These are phyloP conservation scores for Annulohypoxylon bovei DNA, from an alignment of 495 filamentous ascomycete species.

Conservation along the genomic window DNA sequence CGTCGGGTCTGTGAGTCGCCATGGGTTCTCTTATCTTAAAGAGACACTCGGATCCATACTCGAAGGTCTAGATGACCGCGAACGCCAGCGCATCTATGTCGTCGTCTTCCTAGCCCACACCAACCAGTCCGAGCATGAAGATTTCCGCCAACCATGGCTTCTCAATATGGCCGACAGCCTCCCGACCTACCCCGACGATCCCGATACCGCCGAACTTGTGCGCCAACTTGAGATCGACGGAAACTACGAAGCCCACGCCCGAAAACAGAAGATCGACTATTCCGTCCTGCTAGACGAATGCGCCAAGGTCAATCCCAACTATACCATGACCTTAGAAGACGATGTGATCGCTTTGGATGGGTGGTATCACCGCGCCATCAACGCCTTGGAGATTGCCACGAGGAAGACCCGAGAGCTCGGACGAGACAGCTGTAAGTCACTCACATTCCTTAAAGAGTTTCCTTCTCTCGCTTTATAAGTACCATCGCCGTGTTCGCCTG, in stretches of 20 bases:
- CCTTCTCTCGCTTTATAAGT: neutral
- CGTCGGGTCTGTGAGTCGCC: constrained; percentile 32
- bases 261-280: constrained; percentile 63
- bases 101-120: constrained; percentile 62
- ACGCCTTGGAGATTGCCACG: constrained; percentile 50
- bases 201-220: constrained; percentile 36
- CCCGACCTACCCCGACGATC: constrained; percentile 50
- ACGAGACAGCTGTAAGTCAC: constrained; percentile 43
- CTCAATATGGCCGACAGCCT: constrained; percentile 55
- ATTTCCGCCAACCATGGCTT: constrained; percentile 61
- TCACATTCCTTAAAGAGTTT: neutral
- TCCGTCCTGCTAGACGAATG: constrained; percentile 58
- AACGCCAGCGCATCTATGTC: constrained; percentile 59
- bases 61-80: constrained; percentile 55
- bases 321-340: constrained; percentile 65
- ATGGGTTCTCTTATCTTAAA: constrained; percentile 32
- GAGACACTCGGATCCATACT: constrained; percentile 49
- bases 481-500: neutral
- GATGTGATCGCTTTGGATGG: constrained; percentile 61
- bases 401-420: constrained; percentile 42
- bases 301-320: constrained; percentile 54
- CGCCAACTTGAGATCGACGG: constrained; percentile 45
- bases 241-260: constrained; percentile 38
- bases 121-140: constrained; percentile 58
- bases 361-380: constrained; percentile 60